Conservation (phyloP, 129 eudicot species). For the Flaveria sonorensis region DNA sequence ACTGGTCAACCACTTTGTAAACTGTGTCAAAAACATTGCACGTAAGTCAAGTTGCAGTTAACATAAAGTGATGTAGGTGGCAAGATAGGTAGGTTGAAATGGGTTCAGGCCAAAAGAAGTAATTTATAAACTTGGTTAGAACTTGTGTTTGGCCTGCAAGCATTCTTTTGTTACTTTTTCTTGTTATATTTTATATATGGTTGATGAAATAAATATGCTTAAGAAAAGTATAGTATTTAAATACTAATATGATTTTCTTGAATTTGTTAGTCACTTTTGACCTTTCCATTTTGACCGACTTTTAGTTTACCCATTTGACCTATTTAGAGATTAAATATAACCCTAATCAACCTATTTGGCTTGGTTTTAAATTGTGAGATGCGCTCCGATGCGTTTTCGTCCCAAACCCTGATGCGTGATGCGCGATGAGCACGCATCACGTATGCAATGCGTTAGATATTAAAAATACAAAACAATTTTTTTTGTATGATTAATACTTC, state of each 20-base stretch:
- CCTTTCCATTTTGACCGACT: not conserved
- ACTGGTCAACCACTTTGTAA: conserved; percentile 89
- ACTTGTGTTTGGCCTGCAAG: conserved; percentile 1
- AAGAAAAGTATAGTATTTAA: not conserved
- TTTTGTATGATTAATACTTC: too few species aligned
- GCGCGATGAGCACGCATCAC: too few species aligned
- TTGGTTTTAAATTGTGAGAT: too few species aligned
- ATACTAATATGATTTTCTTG: not conserved
- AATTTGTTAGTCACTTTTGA: not conserved
- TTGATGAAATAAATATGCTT: not conserved
- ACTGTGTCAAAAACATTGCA: conserved; percentile 83
- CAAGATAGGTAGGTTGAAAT: not conserved
- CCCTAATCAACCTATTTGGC: not conserved
- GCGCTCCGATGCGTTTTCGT: too few species aligned
- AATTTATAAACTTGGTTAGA: not conserved
- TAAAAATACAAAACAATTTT: too few species aligned
- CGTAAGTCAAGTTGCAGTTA: conserved; percentile 46
- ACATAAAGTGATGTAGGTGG: not conserved
- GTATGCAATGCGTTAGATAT: too few species aligned
- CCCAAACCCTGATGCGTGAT: too few species aligned
- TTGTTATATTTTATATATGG: not conserved
- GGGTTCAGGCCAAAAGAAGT: not conserved
- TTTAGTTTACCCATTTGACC: not conserved
- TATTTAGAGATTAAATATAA: not conserved
- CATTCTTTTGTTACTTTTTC: not conserved